Percentiles rank a stretch among this genome's conserved stretches.
Conservation (phyloP, 2,329 filamentous ascomycete genomes). For the Trichoderma semiorbis region DNA sequence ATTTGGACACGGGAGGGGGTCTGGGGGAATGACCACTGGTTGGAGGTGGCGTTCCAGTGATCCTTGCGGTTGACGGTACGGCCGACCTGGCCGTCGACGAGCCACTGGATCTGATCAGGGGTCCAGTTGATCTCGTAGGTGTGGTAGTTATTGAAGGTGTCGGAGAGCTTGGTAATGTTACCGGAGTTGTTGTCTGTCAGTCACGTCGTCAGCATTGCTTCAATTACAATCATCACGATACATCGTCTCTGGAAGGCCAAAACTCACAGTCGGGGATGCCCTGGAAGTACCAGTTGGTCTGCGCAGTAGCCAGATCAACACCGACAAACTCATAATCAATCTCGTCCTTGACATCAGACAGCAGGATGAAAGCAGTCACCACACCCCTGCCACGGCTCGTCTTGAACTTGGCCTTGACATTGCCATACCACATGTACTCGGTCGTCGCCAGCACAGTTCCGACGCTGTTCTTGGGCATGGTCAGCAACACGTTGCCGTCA, state of each 20-base stretch:
- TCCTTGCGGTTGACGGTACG: constrained; percentile 71
- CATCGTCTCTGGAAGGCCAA: neutral
- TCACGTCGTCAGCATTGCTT: neutral
- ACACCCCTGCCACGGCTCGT: constrained; percentile 83
- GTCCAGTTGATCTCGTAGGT: constrained; percentile 93
- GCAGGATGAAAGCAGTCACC: constrained; percentile 93
- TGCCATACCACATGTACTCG: constrained; percentile 96
- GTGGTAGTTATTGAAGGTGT: constrained; percentile 78
- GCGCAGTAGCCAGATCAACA: constrained; percentile 68
- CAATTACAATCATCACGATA: neutral
- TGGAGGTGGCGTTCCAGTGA: constrained; percentile 81
- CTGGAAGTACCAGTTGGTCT: constrained; percentile 98
- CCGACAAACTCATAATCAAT: constrained; percentile 97
- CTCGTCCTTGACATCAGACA: constrained; percentile 95
- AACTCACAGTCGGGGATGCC: constrained; percentile 79
- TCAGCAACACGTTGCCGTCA: constrained; percentile 72
- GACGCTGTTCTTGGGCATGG: constrained; percentile 81
- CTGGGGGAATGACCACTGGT: constrained; percentile 85
- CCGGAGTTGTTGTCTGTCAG: constrained; percentile 66
- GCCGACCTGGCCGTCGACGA: constrained; percentile 73
- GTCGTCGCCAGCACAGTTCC: constrained; percentile 84
- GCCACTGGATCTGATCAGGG: constrained; percentile 81
- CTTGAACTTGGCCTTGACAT: constrained; percentile 79
- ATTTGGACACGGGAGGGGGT: constrained; percentile 87
- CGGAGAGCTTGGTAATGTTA: constrained; percentile 59